Conservation (phyloP, 2,329 filamentous ascomycete species). For the Exophiala oligosperma region DNA sequence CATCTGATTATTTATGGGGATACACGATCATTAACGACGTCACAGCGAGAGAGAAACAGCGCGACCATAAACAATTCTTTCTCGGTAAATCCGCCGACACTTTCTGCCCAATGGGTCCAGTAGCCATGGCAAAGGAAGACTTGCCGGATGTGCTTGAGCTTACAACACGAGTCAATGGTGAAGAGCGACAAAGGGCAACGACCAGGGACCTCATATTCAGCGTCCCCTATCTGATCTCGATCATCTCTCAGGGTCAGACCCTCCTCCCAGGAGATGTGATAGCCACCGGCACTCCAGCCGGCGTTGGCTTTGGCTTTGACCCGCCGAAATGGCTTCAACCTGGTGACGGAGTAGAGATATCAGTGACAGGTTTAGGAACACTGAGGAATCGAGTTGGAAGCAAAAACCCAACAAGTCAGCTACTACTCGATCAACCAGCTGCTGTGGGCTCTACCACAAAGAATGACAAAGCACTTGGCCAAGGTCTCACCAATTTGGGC, state of each 20-base stretch:
- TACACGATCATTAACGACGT: slow-evolving; percentile 60
- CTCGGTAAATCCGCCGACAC: slow-evolving; percentile 71
- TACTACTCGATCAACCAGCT: background rate
- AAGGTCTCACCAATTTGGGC: background rate
- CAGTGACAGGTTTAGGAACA: slow-evolving; percentile 42
- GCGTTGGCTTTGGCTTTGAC: slow-evolving; percentile 45
- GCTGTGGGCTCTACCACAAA: background rate
- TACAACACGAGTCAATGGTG: slow-evolving; percentile 52
- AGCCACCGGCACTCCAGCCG: slow-evolving; percentile 46
- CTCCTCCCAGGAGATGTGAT: slow-evolving; percentile 53
- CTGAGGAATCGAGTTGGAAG: slow-evolving; percentile 42
- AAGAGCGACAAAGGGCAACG: slow-evolving; percentile 50
- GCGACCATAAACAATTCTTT: slow-evolving; percentile 61
- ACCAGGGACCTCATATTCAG: slow-evolving; percentile 54
- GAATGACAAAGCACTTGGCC: slow-evolving; percentile 35
- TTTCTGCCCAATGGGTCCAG: slow-evolving; percentile 64
- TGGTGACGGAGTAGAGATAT: slow-evolving; percentile 42
- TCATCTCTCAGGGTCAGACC: slow-evolving; percentile 51
- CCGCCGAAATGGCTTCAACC: slow-evolving; percentile 41
- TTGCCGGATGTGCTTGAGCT: slow-evolving; percentile 45
- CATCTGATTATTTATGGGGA: slow-evolving; percentile 56
- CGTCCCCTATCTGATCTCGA: slow-evolving; percentile 49
- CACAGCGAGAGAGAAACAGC: slow-evolving; percentile 53
- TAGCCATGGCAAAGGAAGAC: slow-evolving; percentile 49
- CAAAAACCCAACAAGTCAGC: slow-evolving; percentile 39